Conservation (phyloP, 2,329 filamentous ascomycete species). For the Fonsecaea nubica region DNA sequence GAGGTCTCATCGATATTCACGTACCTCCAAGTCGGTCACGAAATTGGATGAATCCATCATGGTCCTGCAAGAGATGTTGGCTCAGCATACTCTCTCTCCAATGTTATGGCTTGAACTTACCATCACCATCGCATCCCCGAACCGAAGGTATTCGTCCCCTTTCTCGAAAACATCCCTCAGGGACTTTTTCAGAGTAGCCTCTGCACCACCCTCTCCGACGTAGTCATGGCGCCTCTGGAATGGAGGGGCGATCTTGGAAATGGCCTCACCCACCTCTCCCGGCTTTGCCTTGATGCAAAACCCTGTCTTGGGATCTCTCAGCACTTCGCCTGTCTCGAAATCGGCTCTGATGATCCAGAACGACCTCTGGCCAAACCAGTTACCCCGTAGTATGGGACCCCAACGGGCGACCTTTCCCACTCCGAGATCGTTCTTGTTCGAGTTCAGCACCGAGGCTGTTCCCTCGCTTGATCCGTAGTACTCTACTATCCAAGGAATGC, state of each 20-base stretch:
- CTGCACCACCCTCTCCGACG: conserved; percentile 54
- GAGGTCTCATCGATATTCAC: background rate
- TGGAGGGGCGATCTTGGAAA: conserved; percentile 60
- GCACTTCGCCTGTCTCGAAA: conserved; percentile 50
- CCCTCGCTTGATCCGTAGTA: conserved; percentile 59
- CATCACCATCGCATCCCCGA: conserved; percentile 73
- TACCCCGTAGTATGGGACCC: conserved; percentile 48
- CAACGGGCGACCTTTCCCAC: conserved; percentile 55
- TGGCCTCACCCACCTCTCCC: conserved; percentile 74
- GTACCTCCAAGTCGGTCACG: conserved; percentile 64
- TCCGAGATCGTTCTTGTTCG: conserved; percentile 49
- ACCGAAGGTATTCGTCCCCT: conserved; percentile 81
- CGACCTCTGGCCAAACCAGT: conserved; percentile 48
- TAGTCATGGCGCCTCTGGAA: conserved; percentile 33
- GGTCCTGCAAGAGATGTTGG: conserved; percentile 59
- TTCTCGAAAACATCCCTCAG: conserved; percentile 73
- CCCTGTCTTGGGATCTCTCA: conserved; percentile 69
- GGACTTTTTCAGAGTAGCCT: conserved; percentile 75
- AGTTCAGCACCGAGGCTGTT: conserved; percentile 55
- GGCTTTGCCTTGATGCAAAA: conserved; percentile 69
- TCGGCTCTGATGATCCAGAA: conserved; percentile 54
- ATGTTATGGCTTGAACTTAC: conserved; percentile 22
- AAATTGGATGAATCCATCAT: conserved; percentile 76
- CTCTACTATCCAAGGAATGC: conserved; percentile 55
- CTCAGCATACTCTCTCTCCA: background rate